Conservation (phyloP, 169 alveolate genomes). For the Blepharisma undulans region DNA sequence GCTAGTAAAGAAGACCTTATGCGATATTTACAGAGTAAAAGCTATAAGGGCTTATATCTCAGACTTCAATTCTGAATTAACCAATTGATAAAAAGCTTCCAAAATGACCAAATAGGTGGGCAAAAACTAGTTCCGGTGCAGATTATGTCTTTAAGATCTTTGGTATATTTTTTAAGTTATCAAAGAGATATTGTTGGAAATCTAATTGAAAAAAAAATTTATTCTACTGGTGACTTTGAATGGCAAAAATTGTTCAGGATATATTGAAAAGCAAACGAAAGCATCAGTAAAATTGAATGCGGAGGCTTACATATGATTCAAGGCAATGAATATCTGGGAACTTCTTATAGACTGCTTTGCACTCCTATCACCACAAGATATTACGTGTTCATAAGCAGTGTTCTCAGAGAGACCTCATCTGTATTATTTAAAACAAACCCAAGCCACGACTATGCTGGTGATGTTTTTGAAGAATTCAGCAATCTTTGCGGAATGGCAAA, state of each 20-base stretch:
- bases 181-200: constrained; percentile 61
- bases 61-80: constrained; percentile 69
- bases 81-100: constrained; percentile 36
- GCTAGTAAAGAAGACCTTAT: constrained; percentile 45
- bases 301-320: constrained; percentile 62
- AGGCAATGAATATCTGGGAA: constrained; percentile 63
- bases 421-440: constrained; percentile 53
- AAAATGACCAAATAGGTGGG: neutral
- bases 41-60: constrained; percentile 55
- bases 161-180: constrained; percentile 46
- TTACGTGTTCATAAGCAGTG: constrained; percentile 54
- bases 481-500: constrained; percentile 57
- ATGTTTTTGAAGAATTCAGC: constrained; percentile 57
- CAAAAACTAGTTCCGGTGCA: constrained; percentile 41
- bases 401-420: constrained; percentile 63
- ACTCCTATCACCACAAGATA: constrained; percentile 69
- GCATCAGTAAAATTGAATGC: constrained; percentile 57
- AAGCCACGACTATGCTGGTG: constrained; percentile 50
- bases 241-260: constrained; percentile 61
- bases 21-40: constrained; percentile 51
- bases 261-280: constrained; percentile 64
- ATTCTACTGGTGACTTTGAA: constrained; percentile 48
- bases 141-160: constrained; percentile 48
- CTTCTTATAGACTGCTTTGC: constrained; percentile 40
- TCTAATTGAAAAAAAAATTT: constrained; percentile 38